These are phyloP conservation scores for Sarcodon sp. DNA, from an alignment of 768 basidiomycete species.

Conservation along the genomic window DNA sequence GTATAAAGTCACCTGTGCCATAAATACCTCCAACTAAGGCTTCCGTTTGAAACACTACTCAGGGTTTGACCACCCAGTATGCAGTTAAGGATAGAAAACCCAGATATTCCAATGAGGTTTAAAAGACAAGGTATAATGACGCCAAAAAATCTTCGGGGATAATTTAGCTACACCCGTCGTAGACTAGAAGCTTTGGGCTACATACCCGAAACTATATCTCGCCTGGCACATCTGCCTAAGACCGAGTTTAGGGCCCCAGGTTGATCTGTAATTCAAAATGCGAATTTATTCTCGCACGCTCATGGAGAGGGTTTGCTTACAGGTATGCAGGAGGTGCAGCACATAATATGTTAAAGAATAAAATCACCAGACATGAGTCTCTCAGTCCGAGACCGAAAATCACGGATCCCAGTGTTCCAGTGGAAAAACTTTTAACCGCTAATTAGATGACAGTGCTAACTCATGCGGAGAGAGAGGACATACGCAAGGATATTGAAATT, in stretches of 20 bases:
- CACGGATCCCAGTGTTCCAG: constrained; percentile 32
- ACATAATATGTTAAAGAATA: constrained; percentile 33
- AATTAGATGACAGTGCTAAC: neutral
- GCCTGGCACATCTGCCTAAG: constrained; percentile 75
- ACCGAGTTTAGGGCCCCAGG: constrained; percentile 71
- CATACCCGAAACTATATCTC: constrained; percentile 41
- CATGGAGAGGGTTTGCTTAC: constrained; percentile 11
- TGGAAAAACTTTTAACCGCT: constrained; percentile 23
- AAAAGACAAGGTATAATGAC: constrained; percentile 31
- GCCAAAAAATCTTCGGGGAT: constrained; percentile 38
- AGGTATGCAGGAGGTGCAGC: constrained; percentile 29
- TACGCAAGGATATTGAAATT: constrained; percentile 29
- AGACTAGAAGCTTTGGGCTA: constrained; percentile 14
- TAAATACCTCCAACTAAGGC: constrained; percentile 37
- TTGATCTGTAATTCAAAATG: constrained; percentile 22
- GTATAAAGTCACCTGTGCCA: neutral
- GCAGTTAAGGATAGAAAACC: constrained; percentile 44
- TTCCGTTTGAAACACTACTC: constrained; percentile 31
- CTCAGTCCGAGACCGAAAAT: constrained; percentile 28
- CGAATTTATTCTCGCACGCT: neutral
- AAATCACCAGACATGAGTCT: constrained; percentile 30
- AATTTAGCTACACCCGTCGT: neutral
- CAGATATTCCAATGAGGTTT: constrained; percentile 37
- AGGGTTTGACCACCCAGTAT: constrained; percentile 55
- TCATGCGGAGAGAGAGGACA: neutral